Conservation (phyloP, 495 filamentous ascomycete genomes). For the Lepraria neglecta region DNA sequence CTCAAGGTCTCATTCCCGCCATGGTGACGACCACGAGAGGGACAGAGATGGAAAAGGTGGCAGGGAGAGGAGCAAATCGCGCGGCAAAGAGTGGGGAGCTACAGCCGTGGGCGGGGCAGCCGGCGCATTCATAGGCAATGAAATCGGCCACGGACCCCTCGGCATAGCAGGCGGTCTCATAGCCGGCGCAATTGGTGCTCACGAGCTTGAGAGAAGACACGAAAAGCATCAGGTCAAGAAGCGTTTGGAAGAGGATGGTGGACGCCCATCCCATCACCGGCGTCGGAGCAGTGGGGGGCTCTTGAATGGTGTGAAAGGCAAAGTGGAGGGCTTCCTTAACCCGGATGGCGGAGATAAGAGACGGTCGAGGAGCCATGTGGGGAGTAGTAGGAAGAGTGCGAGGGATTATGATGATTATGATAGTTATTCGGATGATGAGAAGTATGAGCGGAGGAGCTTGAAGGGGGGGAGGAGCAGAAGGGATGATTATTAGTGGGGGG, state of each 20-base stretch:
- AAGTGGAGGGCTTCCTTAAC: constrained; percentile 38
- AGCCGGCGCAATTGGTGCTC: constrained; percentile 53
- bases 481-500: constrained; percentile 21
- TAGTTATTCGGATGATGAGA: constrained; percentile 12
- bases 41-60: neutral
- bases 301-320: constrained; percentile 50
- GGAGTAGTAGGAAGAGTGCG: neutral
- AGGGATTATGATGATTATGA: constrained; percentile 10
- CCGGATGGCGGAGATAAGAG: constrained; percentile 29
- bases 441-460: constrained; percentile 16
- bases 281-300: constrained; percentile 39
- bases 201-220: constrained; percentile 39
- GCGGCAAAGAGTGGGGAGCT: constrained; percentile 37
- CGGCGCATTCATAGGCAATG: constrained; percentile 47
- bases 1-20: constrained; percentile 4
- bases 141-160: constrained; percentile 42
- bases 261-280: neutral
- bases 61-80: neutral
- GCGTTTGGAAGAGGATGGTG: constrained; percentile 25
- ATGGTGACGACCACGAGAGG: neutral
- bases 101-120: constrained; percentile 49
- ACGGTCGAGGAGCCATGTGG: constrained; percentile 16
- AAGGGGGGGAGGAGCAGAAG: constrained; percentile 9
- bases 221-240: constrained; percentile 45
- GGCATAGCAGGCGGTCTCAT: constrained; percentile 46